Evolutionary conservation across 371 early-diverging fungal species (phyloP), one percentile per base, ranked within the genome.

Genomic region (Apophysomyces sp.): DNA sequence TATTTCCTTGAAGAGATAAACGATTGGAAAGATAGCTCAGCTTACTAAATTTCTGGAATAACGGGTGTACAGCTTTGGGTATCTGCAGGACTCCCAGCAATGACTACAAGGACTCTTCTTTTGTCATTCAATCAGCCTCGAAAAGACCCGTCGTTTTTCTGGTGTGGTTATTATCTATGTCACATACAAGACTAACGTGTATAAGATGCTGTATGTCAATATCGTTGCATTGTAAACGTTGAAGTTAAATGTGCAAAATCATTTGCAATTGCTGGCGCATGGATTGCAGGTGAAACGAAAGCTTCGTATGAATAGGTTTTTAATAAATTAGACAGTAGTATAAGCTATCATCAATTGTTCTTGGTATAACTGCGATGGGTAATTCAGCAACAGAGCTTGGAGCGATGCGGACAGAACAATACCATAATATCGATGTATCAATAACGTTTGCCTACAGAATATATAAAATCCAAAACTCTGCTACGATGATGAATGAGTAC

Each of bases 141-240:
- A 16, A 9, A 3, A 37, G 0, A n/a, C 54, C 2, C 54, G 54
- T 27, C 26, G 29, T 13, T 54, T 54, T 30, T 18, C 2, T 8
- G 54, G 30, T 15, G 54, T 29, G 2, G 6, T 54, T 1, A 29
- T 54, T 15, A 7, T 54, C 16, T 27, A 54, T 15, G 30, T 30
- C 1, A 27, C 54, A 4, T 54, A 54, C 54, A 29, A 54, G 15
- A 54, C 30, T 5, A 54, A 54, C 30, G 30, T 27, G 9, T 30
- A 54, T n/a, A 54, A 54, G n/a, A 54, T 29, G 54, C 30, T 30
- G 1, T 28, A 28, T 26, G 30, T 29, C 6, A 54, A 54, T 30
- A 27, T 54, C 4, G 54, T 54, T 16, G 84, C 53, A 80, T 84
- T 11, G 80, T 80, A 55, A 69, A 80, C 26, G 80, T 84, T 37